phyloP scores from a whole-genome alignment of 371 early-diverging fungal species.

The Mucor ambiguus region DNA sequence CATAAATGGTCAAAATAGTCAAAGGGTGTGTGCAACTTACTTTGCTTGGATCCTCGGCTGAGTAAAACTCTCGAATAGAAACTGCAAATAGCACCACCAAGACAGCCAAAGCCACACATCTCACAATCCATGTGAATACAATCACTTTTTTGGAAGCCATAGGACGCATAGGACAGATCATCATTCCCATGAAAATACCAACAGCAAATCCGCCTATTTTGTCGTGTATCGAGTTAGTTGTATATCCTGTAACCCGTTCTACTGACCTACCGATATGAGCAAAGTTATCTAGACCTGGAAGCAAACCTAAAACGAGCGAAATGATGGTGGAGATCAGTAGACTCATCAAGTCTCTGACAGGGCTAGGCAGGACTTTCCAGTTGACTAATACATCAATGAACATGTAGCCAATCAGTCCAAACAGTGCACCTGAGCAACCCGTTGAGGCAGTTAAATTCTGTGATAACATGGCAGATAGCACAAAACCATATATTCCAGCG shows the following conservation, averaged over 20 bases:
- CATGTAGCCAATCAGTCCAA: constrained; percentile 81
- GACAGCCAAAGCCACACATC: constrained; percentile 41
- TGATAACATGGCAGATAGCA: constrained; percentile 76
- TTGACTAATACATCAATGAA: constrained; percentile 81
- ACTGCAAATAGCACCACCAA: constrained; percentile 44
- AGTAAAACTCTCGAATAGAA: constrained; percentile 53
- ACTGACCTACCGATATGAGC: constrained; percentile 66
- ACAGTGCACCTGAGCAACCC: constrained; percentile 85
- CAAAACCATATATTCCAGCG: constrained; percentile 80
- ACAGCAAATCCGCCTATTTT: constrained; percentile 61
- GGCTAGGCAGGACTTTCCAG: constrained; percentile 72
- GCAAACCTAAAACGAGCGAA: constrained; percentile 70
- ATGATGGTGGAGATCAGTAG: constrained; percentile 65
- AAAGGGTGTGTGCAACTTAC: constrained; percentile 20
- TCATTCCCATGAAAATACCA: constrained; percentile 55
- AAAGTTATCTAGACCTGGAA: constrained; percentile 82
- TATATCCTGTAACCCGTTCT: background rate
- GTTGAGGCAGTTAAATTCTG: constrained; percentile 61
- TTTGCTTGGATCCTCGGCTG: constrained; percentile 39
- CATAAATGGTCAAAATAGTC: background rate
- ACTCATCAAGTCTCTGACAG: constrained; percentile 71
- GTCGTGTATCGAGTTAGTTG: constrained; percentile 4
- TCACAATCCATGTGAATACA: constrained; percentile 41
- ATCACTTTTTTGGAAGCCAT: constrained; percentile 39
- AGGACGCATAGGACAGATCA: constrained; percentile 50